A percentile compares a stretch with the other conserved stretches of the same genome.
Evolutionary conservation across 2,329 filamentous ascomycete species (phyloP).

Genomic region (Stachybotrys elegans): DNA sequence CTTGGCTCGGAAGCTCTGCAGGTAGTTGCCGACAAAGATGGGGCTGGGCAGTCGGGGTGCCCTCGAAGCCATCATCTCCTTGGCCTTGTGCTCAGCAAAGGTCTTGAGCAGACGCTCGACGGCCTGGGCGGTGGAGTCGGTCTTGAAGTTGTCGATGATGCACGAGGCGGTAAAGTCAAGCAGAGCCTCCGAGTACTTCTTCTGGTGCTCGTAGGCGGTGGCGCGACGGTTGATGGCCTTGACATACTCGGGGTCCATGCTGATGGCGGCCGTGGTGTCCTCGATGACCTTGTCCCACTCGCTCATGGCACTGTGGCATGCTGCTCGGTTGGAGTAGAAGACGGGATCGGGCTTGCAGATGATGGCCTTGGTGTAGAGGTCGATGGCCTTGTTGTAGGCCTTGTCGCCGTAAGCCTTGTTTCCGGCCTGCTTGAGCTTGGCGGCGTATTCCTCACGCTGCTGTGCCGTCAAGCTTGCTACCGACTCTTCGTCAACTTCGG

Average conservation of each 20-base stretch:
- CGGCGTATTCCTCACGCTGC: constrained; percentile 80
- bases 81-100: constrained; percentile 91
- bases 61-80: constrained; percentile 82
- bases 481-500: constrained; percentile 57
- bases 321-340: constrained; percentile 97
- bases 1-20: constrained; percentile 92
- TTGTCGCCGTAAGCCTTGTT: constrained; percentile 96
- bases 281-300: constrained; percentile 96
- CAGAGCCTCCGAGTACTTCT: constrained; percentile 87
- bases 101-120: constrained; percentile 95
- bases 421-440: constrained; percentile 88
- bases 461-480: constrained; percentile 49
- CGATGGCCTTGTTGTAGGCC: constrained; percentile 89
- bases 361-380: constrained; percentile 92
- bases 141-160: constrained; percentile 97
- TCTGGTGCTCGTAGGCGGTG: constrained; percentile 92
- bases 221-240: constrained; percentile 96
- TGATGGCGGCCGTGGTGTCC: constrained; percentile 91
- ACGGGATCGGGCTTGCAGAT: constrained; percentile 96
- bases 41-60: constrained; percentile 85
- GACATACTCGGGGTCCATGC: constrained; percentile 90
- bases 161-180: constrained; percentile 98
- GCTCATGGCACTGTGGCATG: constrained; percentile 89
- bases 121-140: constrained; percentile 79
- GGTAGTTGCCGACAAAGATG: constrained; percentile 96